A percentile compares a stretch with the other conserved stretches of the same genome.
Conservation (phyloP, 2,329 filamentous ascomycete genomes). For the Calonectria naviculata region DNA sequence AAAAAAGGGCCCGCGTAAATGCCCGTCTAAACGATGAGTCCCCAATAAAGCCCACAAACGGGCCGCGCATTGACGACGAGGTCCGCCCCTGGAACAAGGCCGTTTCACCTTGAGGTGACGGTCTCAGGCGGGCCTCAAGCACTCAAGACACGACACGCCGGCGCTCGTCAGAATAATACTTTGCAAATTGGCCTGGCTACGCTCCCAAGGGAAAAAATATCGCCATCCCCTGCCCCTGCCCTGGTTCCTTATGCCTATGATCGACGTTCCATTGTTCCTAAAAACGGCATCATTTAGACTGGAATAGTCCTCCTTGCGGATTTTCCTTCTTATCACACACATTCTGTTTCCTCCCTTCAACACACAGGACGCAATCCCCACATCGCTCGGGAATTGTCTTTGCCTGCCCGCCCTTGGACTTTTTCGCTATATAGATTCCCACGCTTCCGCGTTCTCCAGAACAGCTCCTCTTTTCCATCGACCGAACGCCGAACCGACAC, state of each 20-base stretch:
- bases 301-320: conserved; percentile 4
- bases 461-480: conserved; percentile 22
- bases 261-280: conserved; percentile 34
- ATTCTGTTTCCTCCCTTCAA: conserved; percentile 16
- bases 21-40: conserved; percentile 5
- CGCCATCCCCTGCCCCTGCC: conserved; percentile 25
- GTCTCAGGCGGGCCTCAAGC: conserved; percentile 37
- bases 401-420: conserved; percentile 30
- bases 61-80: conserved; percentile 32
- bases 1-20: conserved; percentile 22
- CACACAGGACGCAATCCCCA: conserved; percentile 29
- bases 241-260: conserved; percentile 17
- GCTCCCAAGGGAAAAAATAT: background rate
- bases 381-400: conserved; percentile 35
- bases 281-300: conserved; percentile 31
- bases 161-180: conserved; percentile 16
- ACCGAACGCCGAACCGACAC: conserved; percentile 17
- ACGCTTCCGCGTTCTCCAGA: conserved; percentile 28
- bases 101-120: conserved; percentile 38
- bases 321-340: background rate
- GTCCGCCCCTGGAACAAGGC: conserved; percentile 27
- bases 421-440: conserved; percentile 36
- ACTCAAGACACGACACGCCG: conserved; percentile 36
- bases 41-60: conserved; percentile 18
- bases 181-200: conserved; percentile 1